Evolutionary conservation across 2,329 filamentous ascomycete genomes (phyloP), one percentile per base, ranked within the genome.

Genomic region (Cladobotryum protrusum): DNA sequence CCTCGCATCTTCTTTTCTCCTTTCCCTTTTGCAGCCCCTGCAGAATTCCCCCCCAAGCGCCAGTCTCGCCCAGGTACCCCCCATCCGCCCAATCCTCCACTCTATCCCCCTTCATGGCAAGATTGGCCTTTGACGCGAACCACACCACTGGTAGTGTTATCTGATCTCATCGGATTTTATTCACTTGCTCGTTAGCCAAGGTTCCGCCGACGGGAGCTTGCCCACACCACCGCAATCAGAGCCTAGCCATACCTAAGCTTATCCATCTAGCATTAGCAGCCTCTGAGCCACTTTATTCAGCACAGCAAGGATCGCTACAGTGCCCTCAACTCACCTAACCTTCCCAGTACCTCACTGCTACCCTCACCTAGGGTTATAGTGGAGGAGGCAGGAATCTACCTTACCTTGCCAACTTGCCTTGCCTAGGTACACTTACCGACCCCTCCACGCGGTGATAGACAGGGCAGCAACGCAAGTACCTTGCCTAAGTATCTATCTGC

Each of bases 71-170:
- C 11, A 29, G 24, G 24, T 29, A 29, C 49, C 47, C n/a, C 41
- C 40, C 13, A 29, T 44, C 49, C 33, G 41, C 45, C 40, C 24
- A 61, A 60, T 54, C 58, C 61, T 59, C 57, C 58, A 47, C 49
- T 44, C 50, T 46, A 37, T 45, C 29, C 37, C 20, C 4, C 39
- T 19, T 44, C 14, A 5, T 33, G 24, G 40, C 36, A 35, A 47
- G 24, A 29, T 57, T 56, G 58, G 57, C 56, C 56, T 58, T 57
- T 36, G 41, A 59, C 58, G 59, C 58, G 57, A 63, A 62, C 59
- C 61, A 57, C 48, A 52, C 56, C 58, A 53, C 54, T 63, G 58
- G 59, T 52, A 32, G 29, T 29, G 37, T 35, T 40, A 46, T 46
- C 36, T 6, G 17, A 43, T 43, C 41, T 45, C 19, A 29, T 29